Evolutionary conservation across 441 rosid species (phyloP).

Genomic region (Gossypium lobatum): DNA sequence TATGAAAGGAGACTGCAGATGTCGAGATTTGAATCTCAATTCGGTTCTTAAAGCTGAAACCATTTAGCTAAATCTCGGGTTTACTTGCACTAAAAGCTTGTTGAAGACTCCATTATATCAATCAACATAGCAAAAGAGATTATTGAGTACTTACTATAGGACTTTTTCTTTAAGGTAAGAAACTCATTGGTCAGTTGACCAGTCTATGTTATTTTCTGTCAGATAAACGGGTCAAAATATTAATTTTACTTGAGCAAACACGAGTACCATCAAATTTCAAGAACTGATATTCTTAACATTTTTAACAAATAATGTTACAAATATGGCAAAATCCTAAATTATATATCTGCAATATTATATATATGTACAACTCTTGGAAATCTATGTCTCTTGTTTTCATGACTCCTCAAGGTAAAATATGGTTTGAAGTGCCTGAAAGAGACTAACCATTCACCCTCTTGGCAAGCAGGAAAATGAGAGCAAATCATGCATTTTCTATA

Average conservation of each 20-base stretch:
- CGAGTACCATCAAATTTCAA: not conserved
- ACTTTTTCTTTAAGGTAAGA: not conserved
- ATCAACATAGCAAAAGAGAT: no score
- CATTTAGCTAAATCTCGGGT: not conserved
- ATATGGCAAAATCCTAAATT: conserved; percentile 1
- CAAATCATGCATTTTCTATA: not conserved
- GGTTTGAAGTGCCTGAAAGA: conserved; percentile 7
- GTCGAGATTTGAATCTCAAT: not conserved
- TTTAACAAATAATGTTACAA: not conserved
- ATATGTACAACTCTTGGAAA: not conserved
- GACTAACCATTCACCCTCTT: not conserved
- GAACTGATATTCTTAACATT: not conserved
- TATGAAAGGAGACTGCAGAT: not conserved
- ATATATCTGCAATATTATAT: not conserved
- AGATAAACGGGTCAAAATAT: not conserved
- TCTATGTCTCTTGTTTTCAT: not conserved
- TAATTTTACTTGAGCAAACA: not conserved
- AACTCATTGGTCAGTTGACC: not conserved
- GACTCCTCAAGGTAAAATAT: conserved; percentile 14
- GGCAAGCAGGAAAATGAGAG: not conserved
- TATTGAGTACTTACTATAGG: no score
- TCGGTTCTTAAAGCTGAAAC: not conserved
- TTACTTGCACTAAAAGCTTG: not conserved
- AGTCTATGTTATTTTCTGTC: not conserved
- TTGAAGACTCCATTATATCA: no score